phyloP scores from a whole-genome alignment of 805 yeast species.

The Candida verbasci region DNA sequence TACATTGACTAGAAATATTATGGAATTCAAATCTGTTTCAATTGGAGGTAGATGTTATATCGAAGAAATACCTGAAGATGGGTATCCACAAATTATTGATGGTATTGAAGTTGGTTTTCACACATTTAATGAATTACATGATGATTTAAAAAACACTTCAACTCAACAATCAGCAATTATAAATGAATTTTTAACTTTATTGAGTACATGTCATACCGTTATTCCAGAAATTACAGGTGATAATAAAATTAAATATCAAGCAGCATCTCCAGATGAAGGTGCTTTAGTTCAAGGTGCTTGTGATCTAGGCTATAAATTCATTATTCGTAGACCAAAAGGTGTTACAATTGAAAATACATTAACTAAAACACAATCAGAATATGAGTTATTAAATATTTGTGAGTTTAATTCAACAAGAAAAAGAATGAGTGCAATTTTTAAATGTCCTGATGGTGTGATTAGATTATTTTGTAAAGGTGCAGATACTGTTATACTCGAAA shows the following conservation, averaged over 20 bases:
- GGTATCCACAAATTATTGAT: slow-evolving; percentile 61
- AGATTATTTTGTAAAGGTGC: slow-evolving; percentile 95
- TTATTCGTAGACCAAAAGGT: slow-evolving; percentile 78
- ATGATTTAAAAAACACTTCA: slow-evolving; percentile 41
- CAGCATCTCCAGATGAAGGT: slow-evolving; percentile 99
- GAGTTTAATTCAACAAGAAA: slow-evolving; percentile 97
- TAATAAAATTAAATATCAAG: slow-evolving; percentile 84
- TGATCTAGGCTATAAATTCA: slow-evolving; percentile 75
- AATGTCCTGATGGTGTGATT: slow-evolving; percentile 91
- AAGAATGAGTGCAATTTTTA: slow-evolving; percentile 92
- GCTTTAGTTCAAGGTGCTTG: slow-evolving; percentile 98
- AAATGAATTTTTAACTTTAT: slow-evolving; percentile 72
- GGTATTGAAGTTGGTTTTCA: slow-evolving; percentile 80
- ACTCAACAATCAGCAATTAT: slow-evolving; percentile 44
- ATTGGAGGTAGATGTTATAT: slow-evolving; percentile 91
- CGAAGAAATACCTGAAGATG: slow-evolving; percentile 87
- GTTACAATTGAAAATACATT: slow-evolving; percentile 57
- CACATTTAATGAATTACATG: slow-evolving; percentile 59
- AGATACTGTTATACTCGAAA: slow-evolving; percentile 89
- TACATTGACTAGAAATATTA: slow-evolving; percentile 88
- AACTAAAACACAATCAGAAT: slow-evolving; percentile 47
- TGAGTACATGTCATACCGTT: slow-evolving; percentile 95
- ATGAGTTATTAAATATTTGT: slow-evolving; percentile 83
- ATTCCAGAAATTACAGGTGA: slow-evolving; percentile 73
- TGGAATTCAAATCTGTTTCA: slow-evolving; percentile 93